phyloP scores from a whole-genome alignment of 2,329 filamentous ascomycete genomes.

The Claviceps citrina region DNA sequence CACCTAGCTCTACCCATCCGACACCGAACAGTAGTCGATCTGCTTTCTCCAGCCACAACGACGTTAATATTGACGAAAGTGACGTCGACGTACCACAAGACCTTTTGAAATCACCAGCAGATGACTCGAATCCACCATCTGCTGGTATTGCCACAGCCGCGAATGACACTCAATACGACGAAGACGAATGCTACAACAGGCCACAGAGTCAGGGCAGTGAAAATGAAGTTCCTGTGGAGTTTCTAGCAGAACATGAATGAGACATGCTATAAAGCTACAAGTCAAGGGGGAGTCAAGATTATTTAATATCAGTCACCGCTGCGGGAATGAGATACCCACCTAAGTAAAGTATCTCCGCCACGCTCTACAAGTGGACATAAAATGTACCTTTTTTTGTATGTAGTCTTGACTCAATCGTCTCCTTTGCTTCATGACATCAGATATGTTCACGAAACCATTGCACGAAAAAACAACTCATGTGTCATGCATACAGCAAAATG shows the following conservation, averaged over 20 bases:
- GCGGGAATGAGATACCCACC: too few species aligned
- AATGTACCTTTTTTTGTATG: not conserved
- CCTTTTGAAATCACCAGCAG: slow-evolving; percentile 18
- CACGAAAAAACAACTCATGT: not conserved
- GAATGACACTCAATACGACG: not conserved
- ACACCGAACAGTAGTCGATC: not conserved
- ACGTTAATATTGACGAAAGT: slow-evolving; percentile 7
- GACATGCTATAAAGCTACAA: not conserved
- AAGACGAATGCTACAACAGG: slow-evolving; percentile 7
- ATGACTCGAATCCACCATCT: slow-evolving; percentile 11
- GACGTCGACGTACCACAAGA: slow-evolving; percentile 12
- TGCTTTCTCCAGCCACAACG: not conserved
- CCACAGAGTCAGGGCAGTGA: slow-evolving; percentile 22
- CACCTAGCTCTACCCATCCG: not conserved
- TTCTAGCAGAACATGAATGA: slow-evolving; percentile 29
- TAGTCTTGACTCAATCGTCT: not conserved
- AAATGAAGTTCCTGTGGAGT: slow-evolving; percentile 37
- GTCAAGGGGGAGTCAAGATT: not conserved
- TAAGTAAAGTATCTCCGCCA: too few species aligned
- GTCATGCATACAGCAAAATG: too few species aligned
- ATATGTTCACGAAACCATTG: not conserved
- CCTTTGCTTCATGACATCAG: not conserved
- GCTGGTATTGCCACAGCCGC: too few species aligned
- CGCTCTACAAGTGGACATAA: not conserved
- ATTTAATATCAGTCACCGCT: too few species aligned